Percentiles rank a stretch among this genome's conserved stretches.
Conservation (phyloP, 768 basidiomycete species). For the Boletus reticuloceps region DNA sequence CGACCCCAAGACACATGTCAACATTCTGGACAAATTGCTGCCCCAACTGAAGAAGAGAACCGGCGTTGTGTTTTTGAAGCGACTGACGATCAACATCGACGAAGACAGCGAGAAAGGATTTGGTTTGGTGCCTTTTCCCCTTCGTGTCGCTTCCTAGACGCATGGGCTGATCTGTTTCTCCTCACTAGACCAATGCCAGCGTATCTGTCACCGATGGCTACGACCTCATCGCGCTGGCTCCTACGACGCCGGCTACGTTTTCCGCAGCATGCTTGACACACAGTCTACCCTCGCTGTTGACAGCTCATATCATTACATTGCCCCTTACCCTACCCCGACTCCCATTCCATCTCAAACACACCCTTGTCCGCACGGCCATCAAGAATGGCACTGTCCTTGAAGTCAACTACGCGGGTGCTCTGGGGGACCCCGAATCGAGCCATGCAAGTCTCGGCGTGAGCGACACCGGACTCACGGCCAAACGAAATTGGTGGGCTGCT, state of each 20-base stretch:
- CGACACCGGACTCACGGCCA: constrained; percentile 52
- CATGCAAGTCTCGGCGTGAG: constrained; percentile 46
- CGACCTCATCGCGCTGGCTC: constrained; percentile 74
- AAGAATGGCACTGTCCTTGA: constrained; percentile 85
- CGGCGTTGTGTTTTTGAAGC: constrained; percentile 66
- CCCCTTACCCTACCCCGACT: constrained; percentile 77
- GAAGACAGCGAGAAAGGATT: constrained; percentile 86
- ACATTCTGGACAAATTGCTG: constrained; percentile 59
- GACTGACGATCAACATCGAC: constrained; percentile 77
- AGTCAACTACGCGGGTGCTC: constrained; percentile 71
- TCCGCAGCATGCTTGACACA: constrained; percentile 80
- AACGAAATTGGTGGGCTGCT: constrained; percentile 83
- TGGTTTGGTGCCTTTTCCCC: constrained; percentile 54
- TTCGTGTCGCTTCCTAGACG: too few species aligned
- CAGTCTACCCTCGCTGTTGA: constrained; percentile 68
- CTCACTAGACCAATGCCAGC: constrained; percentile 68
- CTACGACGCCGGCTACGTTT: constrained; percentile 70
- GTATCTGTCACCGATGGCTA: constrained; percentile 58
- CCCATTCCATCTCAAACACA: constrained; percentile 81
- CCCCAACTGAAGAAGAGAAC: constrained; percentile 54
- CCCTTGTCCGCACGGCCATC: constrained; percentile 74
- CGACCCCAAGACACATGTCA: constrained; percentile 68
- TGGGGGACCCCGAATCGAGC: constrained; percentile 54
- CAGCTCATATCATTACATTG: constrained; percentile 77
- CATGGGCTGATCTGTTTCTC: not conserved